A percentile compares a stretch with the other conserved stretches of the same genome.
phyloP scores from a whole-genome alignment of 768 basidiomycete species.

The Coprinellus aureogranulatus region DNA sequence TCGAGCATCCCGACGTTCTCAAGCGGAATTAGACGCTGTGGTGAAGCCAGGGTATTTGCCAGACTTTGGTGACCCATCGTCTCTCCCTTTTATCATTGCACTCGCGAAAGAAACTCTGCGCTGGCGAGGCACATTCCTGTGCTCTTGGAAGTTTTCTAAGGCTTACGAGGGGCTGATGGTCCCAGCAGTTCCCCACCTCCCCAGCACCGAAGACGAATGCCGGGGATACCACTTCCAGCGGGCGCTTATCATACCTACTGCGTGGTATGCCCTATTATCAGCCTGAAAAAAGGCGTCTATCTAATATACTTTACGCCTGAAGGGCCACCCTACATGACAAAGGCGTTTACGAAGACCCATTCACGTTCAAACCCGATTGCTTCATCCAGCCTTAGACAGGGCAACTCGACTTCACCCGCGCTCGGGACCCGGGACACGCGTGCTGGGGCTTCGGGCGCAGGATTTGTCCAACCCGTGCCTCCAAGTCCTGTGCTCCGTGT shows the following conservation, averaged over 20 bases:
- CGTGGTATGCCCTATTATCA: too few relatives aligned
- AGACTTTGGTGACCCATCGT: conserved; percentile 24
- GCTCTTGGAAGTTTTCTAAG: conserved; percentile 14
- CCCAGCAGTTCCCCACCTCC: conserved; percentile 20
- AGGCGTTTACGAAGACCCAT: conserved; percentile 36
- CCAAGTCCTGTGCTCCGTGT: too few relatives aligned
- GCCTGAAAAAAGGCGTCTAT: too few relatives aligned
- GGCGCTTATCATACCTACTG: too few relatives aligned
- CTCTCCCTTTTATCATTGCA: conserved; percentile 31
- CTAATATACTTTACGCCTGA: not conserved
- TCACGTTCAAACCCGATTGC: conserved; percentile 40
- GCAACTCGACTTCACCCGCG: conserved; percentile 18
- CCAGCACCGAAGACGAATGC: conserved; percentile 27
- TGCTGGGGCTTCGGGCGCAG: conserved; percentile 33
- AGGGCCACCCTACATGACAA: conserved; percentile 44
- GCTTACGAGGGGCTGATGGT: too few relatives aligned
- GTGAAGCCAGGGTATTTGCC: conserved; percentile 30
- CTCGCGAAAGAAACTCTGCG: conserved; percentile 28
- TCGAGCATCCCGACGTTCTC: conserved; percentile 21
- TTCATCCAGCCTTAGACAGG: conserved; percentile 26
- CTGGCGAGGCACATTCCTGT: conserved; percentile 23
- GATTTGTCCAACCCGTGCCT: conserved; percentile 24
- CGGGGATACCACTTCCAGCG: conserved; percentile 33
- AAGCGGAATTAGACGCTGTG: conserved; percentile 32
- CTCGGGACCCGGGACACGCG: conserved; percentile 24